A percentile compares a stretch with the other conserved stretches of the same genome.
Conservation (phyloP, 345 rosid species). For the Lepidium africanum region DNA sequence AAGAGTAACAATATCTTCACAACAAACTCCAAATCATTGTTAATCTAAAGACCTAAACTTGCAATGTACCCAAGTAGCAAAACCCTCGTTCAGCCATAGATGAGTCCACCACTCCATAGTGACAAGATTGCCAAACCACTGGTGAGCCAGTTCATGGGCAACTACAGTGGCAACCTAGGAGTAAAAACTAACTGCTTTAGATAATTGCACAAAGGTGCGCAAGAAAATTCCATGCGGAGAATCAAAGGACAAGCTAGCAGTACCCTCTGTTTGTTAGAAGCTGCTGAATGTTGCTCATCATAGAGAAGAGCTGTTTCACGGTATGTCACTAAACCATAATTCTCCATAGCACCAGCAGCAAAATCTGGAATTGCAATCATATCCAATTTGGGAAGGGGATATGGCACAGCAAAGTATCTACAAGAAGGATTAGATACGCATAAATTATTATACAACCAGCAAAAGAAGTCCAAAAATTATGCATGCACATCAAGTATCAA, state of each 20-base stretch:
- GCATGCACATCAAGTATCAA: neutral
- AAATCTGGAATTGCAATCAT: conserved; percentile 98
- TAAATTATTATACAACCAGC: neutral
- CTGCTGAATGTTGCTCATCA: conserved; percentile 94
- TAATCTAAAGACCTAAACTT: conserved; percentile 8
- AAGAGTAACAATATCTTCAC: neutral
- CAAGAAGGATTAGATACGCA: conserved; percentile 4
- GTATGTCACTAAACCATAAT: conserved; percentile 91
- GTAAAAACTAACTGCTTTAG: conserved; percentile 1
- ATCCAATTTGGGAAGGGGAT: conserved; percentile 89
- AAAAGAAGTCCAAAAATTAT: neutral
- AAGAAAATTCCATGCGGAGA: neutral
- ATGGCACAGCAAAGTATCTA: conserved; percentile 88
- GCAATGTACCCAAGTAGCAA: conserved; percentile 91
- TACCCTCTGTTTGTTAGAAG: conserved; percentile 95
- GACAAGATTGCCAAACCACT: conserved; percentile 99
- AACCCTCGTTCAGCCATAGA: conserved; percentile 98
- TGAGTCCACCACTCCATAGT: conserved; percentile 99
- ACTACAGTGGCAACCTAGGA: conserved; percentile 87
- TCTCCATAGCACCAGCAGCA: conserved; percentile 99
- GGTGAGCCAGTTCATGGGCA: conserved; percentile 98
- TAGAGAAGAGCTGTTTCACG: conserved; percentile 90
- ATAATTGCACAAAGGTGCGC: neutral
- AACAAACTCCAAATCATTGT: neutral
- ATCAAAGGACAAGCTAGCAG: conserved; percentile 4